Evolutionary conservation across 2,329 filamentous ascomycete species (phyloP).

Genomic region (Phyllachora maydis): DNA sequence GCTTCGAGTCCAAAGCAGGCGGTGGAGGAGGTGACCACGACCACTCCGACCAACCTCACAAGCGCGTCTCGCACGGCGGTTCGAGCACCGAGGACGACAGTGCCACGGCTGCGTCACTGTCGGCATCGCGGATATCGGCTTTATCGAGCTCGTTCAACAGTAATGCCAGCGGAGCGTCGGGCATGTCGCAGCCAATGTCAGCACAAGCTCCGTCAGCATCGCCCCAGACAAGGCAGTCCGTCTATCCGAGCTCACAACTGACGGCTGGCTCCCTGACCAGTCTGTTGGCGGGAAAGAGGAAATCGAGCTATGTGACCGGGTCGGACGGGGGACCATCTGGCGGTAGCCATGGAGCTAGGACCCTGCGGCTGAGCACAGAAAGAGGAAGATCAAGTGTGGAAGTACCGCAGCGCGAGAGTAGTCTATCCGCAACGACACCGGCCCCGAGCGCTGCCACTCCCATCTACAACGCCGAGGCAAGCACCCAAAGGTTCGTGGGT

Average conservation of each 20-base stretch:
- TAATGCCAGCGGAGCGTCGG: conserved; percentile 25
- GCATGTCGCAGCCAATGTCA: conserved; percentile 13
- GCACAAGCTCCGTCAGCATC: no score
- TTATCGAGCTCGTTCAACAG: conserved; percentile 37
- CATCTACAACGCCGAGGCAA: conserved; percentile 4
- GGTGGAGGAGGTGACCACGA: no score
- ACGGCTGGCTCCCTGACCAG: no score
- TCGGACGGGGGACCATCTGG: no score
- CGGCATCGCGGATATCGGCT: conserved; percentile 20
- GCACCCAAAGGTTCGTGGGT: conserved; percentile 11
- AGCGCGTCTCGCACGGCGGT: conserved; percentile 18
- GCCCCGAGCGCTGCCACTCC: conserved; percentile 1
- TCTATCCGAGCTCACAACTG: no score
- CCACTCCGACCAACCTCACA: no score
- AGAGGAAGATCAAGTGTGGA: conserved; percentile 7
- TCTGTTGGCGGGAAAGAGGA: no score
- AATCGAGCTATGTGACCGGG: no score
- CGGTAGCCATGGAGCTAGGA: no score
- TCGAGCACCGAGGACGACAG: conserved; percentile 14
- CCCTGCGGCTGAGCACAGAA: conserved; percentile 1
- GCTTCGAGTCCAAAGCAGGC: conserved; percentile 28
- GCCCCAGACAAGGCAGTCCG: no score
- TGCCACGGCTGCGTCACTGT: no score
- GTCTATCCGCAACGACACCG: conserved; percentile 5
- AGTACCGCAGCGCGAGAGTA: conserved; percentile 8